phyloP scores from a whole-genome alignment of 2,329 filamentous ascomycete genomes.

The Diaporthe sp. region DNA sequence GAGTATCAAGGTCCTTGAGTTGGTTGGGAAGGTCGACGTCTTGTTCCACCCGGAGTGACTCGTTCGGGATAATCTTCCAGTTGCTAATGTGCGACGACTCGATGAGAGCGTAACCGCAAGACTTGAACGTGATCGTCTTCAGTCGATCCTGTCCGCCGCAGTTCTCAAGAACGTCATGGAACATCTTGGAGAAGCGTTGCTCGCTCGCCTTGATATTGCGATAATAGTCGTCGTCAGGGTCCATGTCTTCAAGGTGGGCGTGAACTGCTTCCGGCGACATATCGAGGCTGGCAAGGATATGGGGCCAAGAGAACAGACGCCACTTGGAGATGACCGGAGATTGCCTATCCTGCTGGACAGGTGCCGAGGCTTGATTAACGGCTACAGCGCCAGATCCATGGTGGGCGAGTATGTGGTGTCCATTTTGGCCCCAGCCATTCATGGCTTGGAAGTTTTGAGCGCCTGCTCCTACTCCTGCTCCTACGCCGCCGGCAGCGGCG shows the following conservation, averaged over 20 bases:
- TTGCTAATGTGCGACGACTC: slow-evolving; percentile 54
- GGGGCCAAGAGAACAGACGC: slow-evolving; percentile 55
- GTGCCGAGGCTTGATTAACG: not conserved
- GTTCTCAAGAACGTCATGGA: slow-evolving; percentile 47
- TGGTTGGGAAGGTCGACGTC: slow-evolving; percentile 34
- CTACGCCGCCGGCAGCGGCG: too few species aligned
- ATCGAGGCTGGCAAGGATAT: slow-evolving; percentile 56
- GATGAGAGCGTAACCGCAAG: slow-evolving; percentile 72
- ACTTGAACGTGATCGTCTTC: slow-evolving; percentile 65
- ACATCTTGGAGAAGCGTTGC: slow-evolving; percentile 42
- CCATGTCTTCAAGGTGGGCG: not conserved
- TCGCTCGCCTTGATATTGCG: slow-evolving; percentile 4
- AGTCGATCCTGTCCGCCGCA: slow-evolving; percentile 48
- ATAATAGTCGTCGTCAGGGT: slow-evolving; percentile 14
- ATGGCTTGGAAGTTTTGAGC: not conserved
- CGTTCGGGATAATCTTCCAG: slow-evolving; percentile 49
- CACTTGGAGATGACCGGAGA: slow-evolving; percentile 43
- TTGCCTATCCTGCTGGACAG: not conserved
- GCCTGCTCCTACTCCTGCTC: not conserved
- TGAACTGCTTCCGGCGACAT: slow-evolving; percentile 53
- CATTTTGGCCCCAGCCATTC: not conserved
- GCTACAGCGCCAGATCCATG: slow-evolving; percentile 21
- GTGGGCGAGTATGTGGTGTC: not conserved
- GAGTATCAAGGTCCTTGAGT: slow-evolving; percentile 41
- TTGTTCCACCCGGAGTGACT: slow-evolving; percentile 42